Evolutionary conservation across 73 alveolate genomes (phyloP).

Genomic region (Paramecium bursaria): DNA sequence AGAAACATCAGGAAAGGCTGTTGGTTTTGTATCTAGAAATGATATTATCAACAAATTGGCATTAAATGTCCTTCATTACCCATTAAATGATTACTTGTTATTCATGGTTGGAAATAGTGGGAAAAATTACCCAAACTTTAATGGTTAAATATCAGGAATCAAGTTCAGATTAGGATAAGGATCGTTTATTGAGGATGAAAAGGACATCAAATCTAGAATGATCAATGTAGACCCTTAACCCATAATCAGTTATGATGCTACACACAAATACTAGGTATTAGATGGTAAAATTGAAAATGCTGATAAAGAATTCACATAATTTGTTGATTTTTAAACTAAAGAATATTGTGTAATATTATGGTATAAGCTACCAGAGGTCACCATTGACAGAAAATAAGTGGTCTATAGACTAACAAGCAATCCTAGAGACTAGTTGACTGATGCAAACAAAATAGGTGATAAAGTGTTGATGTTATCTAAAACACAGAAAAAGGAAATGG

Average conservation of each 20-base stretch:
- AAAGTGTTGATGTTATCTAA: background rate
- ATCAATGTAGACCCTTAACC: slow-evolving; percentile 37
- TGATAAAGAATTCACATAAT: background rate
- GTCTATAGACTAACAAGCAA: slow-evolving; percentile 23
- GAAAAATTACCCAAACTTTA: slow-evolving; percentile 45
- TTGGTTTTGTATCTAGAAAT: slow-evolving; percentile 6
- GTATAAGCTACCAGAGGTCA: background rate
- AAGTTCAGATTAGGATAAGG: slow-evolving; percentile 26
- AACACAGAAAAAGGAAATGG: slow-evolving; percentile 26
- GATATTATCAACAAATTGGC: slow-evolving; percentile 1
- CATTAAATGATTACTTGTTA: background rate
- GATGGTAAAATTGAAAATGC: slow-evolving; percentile 44
- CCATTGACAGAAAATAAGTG: background rate
- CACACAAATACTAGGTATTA: slow-evolving; percentile 23
- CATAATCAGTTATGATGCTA: slow-evolving; percentile 1
- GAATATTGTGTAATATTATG: slow-evolving; percentile 45
- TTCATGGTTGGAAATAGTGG: slow-evolving; percentile 37
- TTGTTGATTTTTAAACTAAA: slow-evolving; percentile 34
- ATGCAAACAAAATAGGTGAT: slow-evolving; percentile 20
- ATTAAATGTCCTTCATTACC: slow-evolving; percentile 22
- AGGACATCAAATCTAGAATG: slow-evolving; percentile 7
- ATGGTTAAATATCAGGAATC: slow-evolving; percentile 40
- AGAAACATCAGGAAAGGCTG: slow-evolving; percentile 31
- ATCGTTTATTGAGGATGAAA: background rate
- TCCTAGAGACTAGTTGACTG: slow-evolving; percentile 4